Evolutionary conservation across 176 grass and related monocot genomes (phyloP).

Genomic region (Hyparrhenia diplandra): DNA sequence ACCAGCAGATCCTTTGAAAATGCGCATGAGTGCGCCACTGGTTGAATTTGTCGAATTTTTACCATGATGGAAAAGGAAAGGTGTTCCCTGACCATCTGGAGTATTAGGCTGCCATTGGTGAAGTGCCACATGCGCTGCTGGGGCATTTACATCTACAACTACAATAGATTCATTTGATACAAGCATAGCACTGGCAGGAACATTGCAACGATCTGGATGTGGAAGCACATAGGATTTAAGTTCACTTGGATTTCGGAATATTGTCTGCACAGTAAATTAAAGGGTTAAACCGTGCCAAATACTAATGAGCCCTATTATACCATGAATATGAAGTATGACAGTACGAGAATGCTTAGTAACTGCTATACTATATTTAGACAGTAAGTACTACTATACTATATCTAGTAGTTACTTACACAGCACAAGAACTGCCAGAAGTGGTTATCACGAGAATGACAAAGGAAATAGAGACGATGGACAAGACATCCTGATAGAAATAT

Average conservation of each 20-base stretch:
- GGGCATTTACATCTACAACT: constrained; percentile 72
- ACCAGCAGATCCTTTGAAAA: constrained; percentile 79
- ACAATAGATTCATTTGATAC: constrained; percentile 83
- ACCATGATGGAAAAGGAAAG: constrained; percentile 90
- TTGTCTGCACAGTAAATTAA: constrained; percentile 67
- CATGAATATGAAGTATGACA: not conserved
- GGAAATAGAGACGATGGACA: constrained; percentile 10
- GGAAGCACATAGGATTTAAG: constrained; percentile 78
- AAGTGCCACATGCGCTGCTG: constrained; percentile 78
- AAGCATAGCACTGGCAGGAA: constrained; percentile 82
- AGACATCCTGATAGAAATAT: not conserved
- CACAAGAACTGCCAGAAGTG: constrained; percentile 2
- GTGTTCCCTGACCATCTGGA: constrained; percentile 92
- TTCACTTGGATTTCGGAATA: constrained; percentile 93
- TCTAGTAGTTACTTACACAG: not conserved
- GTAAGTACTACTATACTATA: not conserved
- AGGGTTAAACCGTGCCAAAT: constrained; percentile 17
- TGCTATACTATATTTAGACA: not conserved
- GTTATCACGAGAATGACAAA: constrained; percentile 11
- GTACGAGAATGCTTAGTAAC: not conserved
- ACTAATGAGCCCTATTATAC: not conserved
- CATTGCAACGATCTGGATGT: constrained; percentile 87
- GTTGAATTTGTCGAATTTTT: constrained; percentile 56
- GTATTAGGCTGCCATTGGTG: constrained; percentile 98
- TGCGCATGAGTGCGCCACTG: constrained; percentile 80